A percentile compares a stretch with the other conserved stretches of the same genome.
Conservation (phyloP, 208 protist species). For the Leishmania major region DNA sequence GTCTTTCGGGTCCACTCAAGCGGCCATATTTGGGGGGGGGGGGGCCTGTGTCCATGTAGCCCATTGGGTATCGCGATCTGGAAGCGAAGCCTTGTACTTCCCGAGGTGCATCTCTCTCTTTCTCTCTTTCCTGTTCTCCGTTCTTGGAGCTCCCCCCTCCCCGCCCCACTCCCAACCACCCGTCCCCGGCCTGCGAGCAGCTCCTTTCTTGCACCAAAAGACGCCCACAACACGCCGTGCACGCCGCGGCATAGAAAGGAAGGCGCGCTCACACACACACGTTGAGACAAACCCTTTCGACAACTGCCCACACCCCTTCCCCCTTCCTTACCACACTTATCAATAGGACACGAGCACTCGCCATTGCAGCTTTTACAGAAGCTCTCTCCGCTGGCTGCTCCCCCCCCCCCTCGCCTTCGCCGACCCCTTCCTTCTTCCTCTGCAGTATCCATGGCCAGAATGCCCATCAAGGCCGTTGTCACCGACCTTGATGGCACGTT, state of each 20-base stretch:
- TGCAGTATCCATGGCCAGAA: not conserved
- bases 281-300: not conserved
- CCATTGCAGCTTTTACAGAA: not conserved
- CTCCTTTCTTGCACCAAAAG: not conserved
- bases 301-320: not conserved
- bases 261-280: not conserved
- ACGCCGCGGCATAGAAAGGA: not conserved
- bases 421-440: not conserved
- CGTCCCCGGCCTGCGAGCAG: not conserved
- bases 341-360: not conserved
- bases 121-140: not conserved
- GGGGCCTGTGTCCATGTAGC: not conserved
- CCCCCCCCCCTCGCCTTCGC: not conserved
- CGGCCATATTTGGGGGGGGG: no score
- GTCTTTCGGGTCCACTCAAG: no score
- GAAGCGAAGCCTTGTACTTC: not conserved
- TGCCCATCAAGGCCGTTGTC: constrained; percentile 44
- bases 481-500: constrained; percentile 62
- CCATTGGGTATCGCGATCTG: not conserved
- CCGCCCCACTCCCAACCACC: not conserved
- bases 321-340: not conserved
- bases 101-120: not conserved
- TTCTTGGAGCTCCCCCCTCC: not conserved
- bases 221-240: not conserved
- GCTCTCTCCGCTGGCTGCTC: not conserved